Conservation (phyloP, 176 grass and related monocot genomes). For the Calamus simplicifolius region DNA sequence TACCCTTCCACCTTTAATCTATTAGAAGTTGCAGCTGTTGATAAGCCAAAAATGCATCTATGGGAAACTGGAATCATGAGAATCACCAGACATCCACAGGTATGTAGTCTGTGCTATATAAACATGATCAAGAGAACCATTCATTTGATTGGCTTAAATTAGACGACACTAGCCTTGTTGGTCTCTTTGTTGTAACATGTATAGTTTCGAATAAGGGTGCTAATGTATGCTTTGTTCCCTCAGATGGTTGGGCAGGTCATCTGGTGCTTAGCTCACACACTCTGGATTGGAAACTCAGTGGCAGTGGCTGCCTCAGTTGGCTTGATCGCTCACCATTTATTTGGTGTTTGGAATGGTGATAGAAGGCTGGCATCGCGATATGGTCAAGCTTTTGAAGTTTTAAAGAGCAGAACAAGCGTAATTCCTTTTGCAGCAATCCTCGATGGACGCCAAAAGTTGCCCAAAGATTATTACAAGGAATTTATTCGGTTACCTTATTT, state of each 20-base stretch:
- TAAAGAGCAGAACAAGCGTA: conserved; percentile 79
- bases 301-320: conserved; percentile 61
- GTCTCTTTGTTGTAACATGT: too few species aligned
- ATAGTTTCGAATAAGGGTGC: too few species aligned
- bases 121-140: too few species aligned
- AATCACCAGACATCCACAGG: conserved; percentile 92
- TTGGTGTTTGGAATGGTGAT: conserved; percentile 94
- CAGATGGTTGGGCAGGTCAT: conserved; percentile 58
- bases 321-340: conserved; percentile 73
- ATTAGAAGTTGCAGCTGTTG: conserved; percentile 85
- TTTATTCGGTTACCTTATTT: conserved; percentile 74
- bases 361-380: conserved; percentile 50
- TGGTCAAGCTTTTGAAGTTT: conserved; percentile 57
- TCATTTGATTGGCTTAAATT: too few species aligned
- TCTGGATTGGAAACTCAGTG: conserved; percentile 92
- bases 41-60: conserved; percentile 88
- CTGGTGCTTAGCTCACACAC: conserved; percentile 90
- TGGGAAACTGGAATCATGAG: conserved; percentile 98
- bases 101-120: conserved; percentile 10
- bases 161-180: too few species aligned
- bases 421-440: conserved; percentile 71
- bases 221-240: too few species aligned
- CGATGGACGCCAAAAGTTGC: conserved; percentile 70
- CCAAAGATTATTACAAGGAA: conserved; percentile 84
- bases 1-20: conserved; percentile 98